Evolutionary conservation across 495 filamentous ascomycete genomes (phyloP).

Genomic region (Aspergillus funiculosus): DNA sequence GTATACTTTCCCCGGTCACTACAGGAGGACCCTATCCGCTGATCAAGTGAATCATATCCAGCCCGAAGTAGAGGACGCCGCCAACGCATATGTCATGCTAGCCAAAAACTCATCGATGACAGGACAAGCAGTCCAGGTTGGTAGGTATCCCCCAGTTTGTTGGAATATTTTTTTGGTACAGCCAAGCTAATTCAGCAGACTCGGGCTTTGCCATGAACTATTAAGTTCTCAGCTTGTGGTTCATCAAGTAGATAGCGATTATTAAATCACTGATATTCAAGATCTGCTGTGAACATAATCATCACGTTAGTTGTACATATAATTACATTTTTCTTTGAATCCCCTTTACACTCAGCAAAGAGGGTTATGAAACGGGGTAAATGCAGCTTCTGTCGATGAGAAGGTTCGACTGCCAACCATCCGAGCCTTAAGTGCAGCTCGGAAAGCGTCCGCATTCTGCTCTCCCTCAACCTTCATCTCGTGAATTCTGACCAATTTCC

Average conservation of each 20-base stretch:
- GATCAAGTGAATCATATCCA: slow-evolving; percentile 15
- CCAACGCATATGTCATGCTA: slow-evolving; percentile 46
- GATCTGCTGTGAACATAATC: slow-evolving; percentile 15
- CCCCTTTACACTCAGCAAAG: slow-evolving; percentile 22
- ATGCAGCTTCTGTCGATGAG: slow-evolving; percentile 21
- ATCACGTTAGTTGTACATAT: slow-evolving; percentile 19
- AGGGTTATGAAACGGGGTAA: slow-evolving; percentile 37
- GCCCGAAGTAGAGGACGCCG: slow-evolving; percentile 53
- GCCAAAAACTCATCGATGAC: slow-evolving; percentile 56
- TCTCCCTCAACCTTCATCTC: slow-evolving; percentile 44
- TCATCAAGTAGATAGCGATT: background rate
- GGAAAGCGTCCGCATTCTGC: slow-evolving; percentile 30
- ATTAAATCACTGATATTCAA: background rate
- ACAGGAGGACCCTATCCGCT: slow-evolving; percentile 1
- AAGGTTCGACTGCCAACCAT: slow-evolving; percentile 36
- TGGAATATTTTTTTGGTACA: background rate
- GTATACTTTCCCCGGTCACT: slow-evolving; percentile 24
- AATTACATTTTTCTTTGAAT: slow-evolving; percentile 7
- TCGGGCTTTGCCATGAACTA: slow-evolving; percentile 32
- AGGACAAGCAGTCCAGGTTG: slow-evolving; percentile 48
- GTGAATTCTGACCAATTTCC: slow-evolving; percentile 34
- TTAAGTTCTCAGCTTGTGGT: background rate
- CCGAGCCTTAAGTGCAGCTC: slow-evolving; percentile 39
- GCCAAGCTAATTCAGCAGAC: slow-evolving; percentile 25
- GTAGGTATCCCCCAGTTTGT: slow-evolving; percentile 36